phyloP scores from a whole-genome alignment of 2,329 filamentous ascomycete species.

The Cladosporium oxysporum region DNA sequence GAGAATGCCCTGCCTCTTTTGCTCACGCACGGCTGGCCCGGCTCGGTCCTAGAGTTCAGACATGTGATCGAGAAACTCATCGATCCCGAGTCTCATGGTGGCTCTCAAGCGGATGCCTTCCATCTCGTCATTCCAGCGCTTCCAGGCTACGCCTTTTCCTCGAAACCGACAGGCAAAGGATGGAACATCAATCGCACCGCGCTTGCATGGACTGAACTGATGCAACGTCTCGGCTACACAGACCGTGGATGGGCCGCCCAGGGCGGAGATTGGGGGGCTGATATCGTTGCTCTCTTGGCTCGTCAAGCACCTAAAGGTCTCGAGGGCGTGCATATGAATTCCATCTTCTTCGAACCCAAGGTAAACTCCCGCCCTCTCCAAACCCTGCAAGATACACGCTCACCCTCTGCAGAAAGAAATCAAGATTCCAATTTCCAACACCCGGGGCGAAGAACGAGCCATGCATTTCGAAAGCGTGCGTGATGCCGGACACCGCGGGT shows the following conservation, averaged over 20 bases:
- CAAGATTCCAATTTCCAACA: constrained; percentile 20
- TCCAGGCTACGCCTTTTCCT: background rate
- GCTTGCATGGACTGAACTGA: constrained; percentile 16
- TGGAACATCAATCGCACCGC: constrained; percentile 1
- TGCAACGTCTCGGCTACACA: constrained; percentile 22
- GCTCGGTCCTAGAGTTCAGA: constrained; percentile 30
- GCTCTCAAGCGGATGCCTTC: background rate
- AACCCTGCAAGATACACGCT: background rate
- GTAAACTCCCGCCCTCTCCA: background rate
- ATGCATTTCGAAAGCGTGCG: constrained; percentile 5
- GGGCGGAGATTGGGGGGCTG: constrained; percentile 22
- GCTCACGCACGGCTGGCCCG: constrained; percentile 27
- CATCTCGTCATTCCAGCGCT: background rate
- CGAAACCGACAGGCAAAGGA: background rate
- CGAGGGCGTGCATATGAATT: constrained; percentile 20
- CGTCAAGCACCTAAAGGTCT: constrained; percentile 21
- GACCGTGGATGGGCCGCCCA: constrained; percentile 19
- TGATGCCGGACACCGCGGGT: constrained; percentile 44
- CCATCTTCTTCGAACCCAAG: background rate
- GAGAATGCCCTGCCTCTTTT: constrained; percentile 22
- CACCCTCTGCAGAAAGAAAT: constrained; percentile 22
- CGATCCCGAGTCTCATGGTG: background rate
- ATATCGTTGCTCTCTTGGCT: constrained; percentile 17
- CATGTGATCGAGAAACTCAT: constrained; percentile 21
- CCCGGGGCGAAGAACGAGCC: constrained; percentile 18